Evolutionary conservation across 2,329 filamentous ascomycete species (phyloP).

Genomic region (Scedosporium apiospermum): DNA sequence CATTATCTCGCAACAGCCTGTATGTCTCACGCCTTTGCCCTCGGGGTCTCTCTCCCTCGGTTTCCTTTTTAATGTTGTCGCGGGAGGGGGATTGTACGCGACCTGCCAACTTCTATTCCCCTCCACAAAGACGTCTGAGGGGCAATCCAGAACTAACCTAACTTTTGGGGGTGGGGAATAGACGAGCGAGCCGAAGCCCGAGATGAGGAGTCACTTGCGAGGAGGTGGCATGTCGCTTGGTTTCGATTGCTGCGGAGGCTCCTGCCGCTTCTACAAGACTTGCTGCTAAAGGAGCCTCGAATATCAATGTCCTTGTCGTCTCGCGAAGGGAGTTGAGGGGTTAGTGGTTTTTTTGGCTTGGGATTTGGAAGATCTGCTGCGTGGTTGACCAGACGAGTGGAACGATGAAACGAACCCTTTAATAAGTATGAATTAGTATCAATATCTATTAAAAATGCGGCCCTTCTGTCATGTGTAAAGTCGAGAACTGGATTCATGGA

Average conservation of each 20-base stretch:
- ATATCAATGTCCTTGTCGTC: background rate
- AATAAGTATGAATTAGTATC: too few species aligned
- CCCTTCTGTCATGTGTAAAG: too few species aligned
- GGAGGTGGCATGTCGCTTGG: slow-evolving; percentile 18
- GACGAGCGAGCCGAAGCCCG: slow-evolving; percentile 15
- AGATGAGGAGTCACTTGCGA: slow-evolving; percentile 13
- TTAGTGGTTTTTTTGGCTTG: too few species aligned
- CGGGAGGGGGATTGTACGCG: background rate
- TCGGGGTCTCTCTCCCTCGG: background rate
- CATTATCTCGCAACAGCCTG: slow-evolving; percentile 5
- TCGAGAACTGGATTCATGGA: too few species aligned
- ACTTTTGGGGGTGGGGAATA: background rate
- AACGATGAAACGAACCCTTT: too few species aligned
- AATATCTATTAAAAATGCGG: too few species aligned
- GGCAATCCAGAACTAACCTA: too few species aligned
- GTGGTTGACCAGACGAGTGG: too few species aligned
- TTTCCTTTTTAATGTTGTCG: background rate
- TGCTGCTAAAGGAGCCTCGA: slow-evolving; percentile 15
- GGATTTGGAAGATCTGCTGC: too few species aligned
- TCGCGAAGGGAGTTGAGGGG: background rate
- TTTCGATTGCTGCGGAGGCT: slow-evolving; percentile 19
- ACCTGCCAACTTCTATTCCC: background rate
- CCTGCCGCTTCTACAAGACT: slow-evolving; percentile 19
- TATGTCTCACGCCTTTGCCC: background rate
- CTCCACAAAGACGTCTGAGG: too few species aligned